Conservation (phyloP, 2,329 filamentous ascomycete species). For the Nemania sp. region DNA sequence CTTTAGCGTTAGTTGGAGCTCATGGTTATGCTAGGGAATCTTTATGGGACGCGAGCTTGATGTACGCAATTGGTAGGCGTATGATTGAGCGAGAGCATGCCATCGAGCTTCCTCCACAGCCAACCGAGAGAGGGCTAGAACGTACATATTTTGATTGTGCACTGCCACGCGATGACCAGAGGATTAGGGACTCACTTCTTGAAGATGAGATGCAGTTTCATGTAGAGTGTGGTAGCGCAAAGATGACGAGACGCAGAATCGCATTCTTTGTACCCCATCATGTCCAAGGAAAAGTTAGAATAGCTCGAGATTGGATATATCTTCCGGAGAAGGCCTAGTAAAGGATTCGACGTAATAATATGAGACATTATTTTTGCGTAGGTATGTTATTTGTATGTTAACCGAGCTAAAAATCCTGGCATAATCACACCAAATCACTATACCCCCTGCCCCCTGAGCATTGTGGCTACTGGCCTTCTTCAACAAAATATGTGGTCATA, state of each 20-base stretch:
- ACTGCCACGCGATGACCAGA: constrained; percentile 29
- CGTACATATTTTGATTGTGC: neutral
- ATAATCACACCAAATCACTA: neutral
- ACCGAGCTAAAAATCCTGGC: neutral
- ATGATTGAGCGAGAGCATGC: constrained; percentile 38
- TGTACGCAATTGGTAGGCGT: constrained; percentile 31
- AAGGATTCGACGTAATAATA: neutral
- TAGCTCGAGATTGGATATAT: constrained; percentile 33
- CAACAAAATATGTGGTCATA: no score
- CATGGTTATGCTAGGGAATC: constrained; percentile 31
- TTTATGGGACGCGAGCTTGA: constrained; percentile 33
- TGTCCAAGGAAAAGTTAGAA: neutral
- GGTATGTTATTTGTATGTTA: neutral
- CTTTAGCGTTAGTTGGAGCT: constrained; percentile 22
- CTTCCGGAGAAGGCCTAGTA: constrained; percentile 6
- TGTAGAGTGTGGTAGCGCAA: constrained; percentile 9
- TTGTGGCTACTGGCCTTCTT: neutral
- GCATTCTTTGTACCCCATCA: constrained; percentile 21
- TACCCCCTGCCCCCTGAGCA: no score
- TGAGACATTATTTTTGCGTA: neutral
- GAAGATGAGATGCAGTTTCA: constrained; percentile 29
- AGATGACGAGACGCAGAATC: constrained; percentile 26
- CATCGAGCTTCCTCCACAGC: constrained; percentile 13
- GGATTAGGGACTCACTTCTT: constrained; percentile 35
- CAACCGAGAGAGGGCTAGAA: neutral